A percentile compares a stretch with the other conserved stretches of the same genome.
phyloP scores from a whole-genome alignment of 2,329 filamentous ascomycete genomes.

The Tricladium varicosporioides region DNA sequence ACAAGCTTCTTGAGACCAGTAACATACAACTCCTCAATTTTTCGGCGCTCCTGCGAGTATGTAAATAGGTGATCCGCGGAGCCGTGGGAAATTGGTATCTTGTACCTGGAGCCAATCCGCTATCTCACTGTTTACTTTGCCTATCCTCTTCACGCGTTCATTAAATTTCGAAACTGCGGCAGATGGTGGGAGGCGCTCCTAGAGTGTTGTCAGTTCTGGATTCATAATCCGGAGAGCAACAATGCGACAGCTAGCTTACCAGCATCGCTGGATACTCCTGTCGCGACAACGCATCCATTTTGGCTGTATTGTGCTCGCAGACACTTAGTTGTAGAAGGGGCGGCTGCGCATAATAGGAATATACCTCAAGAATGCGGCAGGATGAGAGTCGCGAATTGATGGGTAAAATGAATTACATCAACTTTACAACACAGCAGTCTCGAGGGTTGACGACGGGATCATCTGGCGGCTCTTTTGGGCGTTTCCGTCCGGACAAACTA shows the following conservation, averaged over 20 bases:
- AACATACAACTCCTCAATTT: constrained; percentile 87
- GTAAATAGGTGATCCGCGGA: constrained; percentile 22
- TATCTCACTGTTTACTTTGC: constrained; percentile 82
- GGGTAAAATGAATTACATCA: constrained; percentile 10
- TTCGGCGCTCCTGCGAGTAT: constrained; percentile 75
- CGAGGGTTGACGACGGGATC: too few species aligned
- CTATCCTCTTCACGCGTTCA: constrained; percentile 85
- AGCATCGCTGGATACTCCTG: constrained; percentile 92
- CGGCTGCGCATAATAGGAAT: constrained; percentile 29
- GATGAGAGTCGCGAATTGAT: constrained; percentile 13
- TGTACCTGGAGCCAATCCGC: constrained; percentile 94
- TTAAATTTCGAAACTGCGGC: constrained; percentile 81
- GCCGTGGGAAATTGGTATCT: not conserved
- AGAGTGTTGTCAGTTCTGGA: constrained; percentile 26
- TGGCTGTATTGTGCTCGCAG: constrained; percentile 26
- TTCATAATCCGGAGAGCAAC: constrained; percentile 5
- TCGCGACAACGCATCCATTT: constrained; percentile 76
- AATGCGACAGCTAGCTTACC: constrained; percentile 57
- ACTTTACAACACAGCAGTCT: not conserved
- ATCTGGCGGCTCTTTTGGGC: not conserved
- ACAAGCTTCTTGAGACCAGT: constrained; percentile 77
- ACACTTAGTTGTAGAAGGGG: constrained; percentile 25
- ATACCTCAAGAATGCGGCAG: constrained; percentile 16
- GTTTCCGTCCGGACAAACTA: not conserved
- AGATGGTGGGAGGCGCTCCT: constrained; percentile 78